Evolutionary conservation across 106 monocot species (phyloP), one percentile per base, ranked within the genome.

Genomic region (Iris macrosiphon): DNA sequence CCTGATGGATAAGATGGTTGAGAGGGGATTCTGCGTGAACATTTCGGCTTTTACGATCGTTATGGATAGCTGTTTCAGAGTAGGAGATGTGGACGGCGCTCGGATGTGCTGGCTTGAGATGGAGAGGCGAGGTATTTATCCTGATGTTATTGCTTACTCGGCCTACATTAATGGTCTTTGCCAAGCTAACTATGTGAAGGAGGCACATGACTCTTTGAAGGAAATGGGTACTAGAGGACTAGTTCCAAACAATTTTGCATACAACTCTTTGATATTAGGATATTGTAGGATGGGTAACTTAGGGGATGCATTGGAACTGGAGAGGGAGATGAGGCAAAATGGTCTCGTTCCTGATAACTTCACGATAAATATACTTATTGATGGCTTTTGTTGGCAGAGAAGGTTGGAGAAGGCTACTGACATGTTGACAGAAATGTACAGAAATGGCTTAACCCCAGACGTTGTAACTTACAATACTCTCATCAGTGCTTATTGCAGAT

Each of bases 91-190:
- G 32, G 50, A 30, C 26, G 71, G 72, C 25, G 89, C 89, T 20
- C 9, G 61, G 12, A 67, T 47, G 35, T 70, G 85, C 26, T 95
- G 89, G 95, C 42, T 61, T 63, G 61, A 71, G 17, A 95, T 95
- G 89, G 60, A 71, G 44, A 57, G 7, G 26, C 55, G 37, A 56
- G 73, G 79, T 37, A 35, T 89, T 6, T 29, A 38, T 16, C 85
- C 73, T 45, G 95, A 95, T 70, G 82, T 89, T 24, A 38, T 95
- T 65, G 72, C 67, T 44, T 95, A 85, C 57, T 95, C 95, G 0
- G 95, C 85, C 21, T 95, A 76, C 45, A 77, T 95, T 14, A 79
- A 89, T 57, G 95, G 95, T 4, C 74, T 95, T 43, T 89, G 95
- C 43, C 53, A 20, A 61, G 33, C 59, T 13, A 68, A 74, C 45